A percentile compares a stretch with the other conserved stretches of the same genome.
phyloP scores from a whole-genome alignment of 2,329 filamentous ascomycete species.

The Zymoseptoria passerinii region DNA sequence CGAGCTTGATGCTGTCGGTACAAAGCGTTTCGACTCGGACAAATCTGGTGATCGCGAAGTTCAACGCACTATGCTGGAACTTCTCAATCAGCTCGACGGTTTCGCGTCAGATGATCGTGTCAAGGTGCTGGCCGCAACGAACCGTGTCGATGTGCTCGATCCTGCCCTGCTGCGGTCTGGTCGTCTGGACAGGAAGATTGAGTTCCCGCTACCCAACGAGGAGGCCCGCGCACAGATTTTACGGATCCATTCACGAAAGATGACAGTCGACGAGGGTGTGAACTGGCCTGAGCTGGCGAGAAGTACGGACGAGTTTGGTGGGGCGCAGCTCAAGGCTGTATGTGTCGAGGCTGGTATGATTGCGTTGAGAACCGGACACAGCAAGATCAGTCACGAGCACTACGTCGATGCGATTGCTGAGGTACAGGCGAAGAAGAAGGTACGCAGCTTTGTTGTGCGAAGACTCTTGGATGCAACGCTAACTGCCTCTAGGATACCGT shows the following conservation, averaged over 20 bases:
- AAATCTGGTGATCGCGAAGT: slow-evolving; percentile 98
- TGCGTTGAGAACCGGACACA: slow-evolving; percentile 84
- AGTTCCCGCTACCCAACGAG: slow-evolving; percentile 96
- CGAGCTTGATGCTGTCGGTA: slow-evolving; percentile 95
- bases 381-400: slow-evolving; percentile 95
- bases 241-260: slow-evolving; percentile 95
- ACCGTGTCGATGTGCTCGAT: slow-evolving; percentile 93
- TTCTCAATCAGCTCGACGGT: slow-evolving; percentile 95
- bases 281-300: slow-evolving; percentile 95
- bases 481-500: slow-evolving; percentile 24
- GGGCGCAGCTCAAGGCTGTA: slow-evolving; percentile 94
- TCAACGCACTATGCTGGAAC: slow-evolving; percentile 95
- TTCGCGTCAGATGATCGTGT: slow-evolving; percentile 90
- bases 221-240: slow-evolving; percentile 95
- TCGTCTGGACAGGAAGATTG: slow-evolving; percentile 97
- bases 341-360: slow-evolving; percentile 99
- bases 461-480: slow-evolving; percentile 6
- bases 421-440: slow-evolving; percentile 94
- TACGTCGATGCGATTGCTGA: slow-evolving; percentile 98
- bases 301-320: slow-evolving; percentile 96
- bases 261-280: slow-evolving; percentile 86
- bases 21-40: slow-evolving; percentile 96
- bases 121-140: slow-evolving; percentile 99
- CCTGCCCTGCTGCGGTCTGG: slow-evolving; percentile 88
- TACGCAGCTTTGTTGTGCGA: slow-evolving; percentile 4